Evolutionary conservation across 345 rosid species (phyloP).

Genomic region (Citrus inodora): DNA sequence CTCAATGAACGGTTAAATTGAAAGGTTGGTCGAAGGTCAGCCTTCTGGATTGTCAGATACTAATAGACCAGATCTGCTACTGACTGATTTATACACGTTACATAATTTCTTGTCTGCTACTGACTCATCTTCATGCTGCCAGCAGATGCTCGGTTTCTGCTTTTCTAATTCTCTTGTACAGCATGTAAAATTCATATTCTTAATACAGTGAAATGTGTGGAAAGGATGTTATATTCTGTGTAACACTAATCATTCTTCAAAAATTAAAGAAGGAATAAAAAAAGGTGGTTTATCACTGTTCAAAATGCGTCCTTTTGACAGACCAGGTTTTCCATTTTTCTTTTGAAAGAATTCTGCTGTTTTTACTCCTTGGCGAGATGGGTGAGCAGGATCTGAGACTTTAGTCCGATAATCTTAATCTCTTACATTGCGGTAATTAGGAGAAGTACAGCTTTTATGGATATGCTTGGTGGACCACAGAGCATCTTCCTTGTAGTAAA

Average conservation of each 20-base stretch:
- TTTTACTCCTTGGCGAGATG: neutral
- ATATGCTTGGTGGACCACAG: neutral
- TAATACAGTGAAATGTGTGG: slow-evolving; percentile 47
- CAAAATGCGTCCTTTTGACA: neutral
- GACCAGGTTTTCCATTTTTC: neutral
- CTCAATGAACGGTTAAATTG: slow-evolving; percentile 10
- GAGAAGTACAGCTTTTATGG: neutral
- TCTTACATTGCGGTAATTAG: neutral
- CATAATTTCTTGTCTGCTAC: neutral
- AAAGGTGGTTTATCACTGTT: slow-evolving; percentile 7
- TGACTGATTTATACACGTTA: slow-evolving; percentile 48
- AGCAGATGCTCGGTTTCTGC: slow-evolving; percentile 28
- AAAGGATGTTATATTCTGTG: slow-evolving; percentile 47
- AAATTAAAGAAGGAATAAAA: slow-evolving; percentile 18
- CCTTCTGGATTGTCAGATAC: slow-evolving; percentile 32
- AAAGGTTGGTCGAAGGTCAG: slow-evolving; percentile 14
- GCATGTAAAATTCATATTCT: slow-evolving; percentile 65
- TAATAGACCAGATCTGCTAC: slow-evolving; percentile 41
- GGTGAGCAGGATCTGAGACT: neutral
- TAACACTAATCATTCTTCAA: slow-evolving; percentile 66
- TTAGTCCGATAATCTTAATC: neutral
- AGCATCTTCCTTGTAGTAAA: neutral
- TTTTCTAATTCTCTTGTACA: slow-evolving; percentile 55
- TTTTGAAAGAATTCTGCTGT: neutral
- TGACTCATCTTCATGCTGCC: slow-evolving; percentile 19